Percentiles rank a stretch among this genome's conserved stretches.
Conservation (phyloP, 768 basidiomycete genomes). For the Coprinopsis strossmayeri region DNA sequence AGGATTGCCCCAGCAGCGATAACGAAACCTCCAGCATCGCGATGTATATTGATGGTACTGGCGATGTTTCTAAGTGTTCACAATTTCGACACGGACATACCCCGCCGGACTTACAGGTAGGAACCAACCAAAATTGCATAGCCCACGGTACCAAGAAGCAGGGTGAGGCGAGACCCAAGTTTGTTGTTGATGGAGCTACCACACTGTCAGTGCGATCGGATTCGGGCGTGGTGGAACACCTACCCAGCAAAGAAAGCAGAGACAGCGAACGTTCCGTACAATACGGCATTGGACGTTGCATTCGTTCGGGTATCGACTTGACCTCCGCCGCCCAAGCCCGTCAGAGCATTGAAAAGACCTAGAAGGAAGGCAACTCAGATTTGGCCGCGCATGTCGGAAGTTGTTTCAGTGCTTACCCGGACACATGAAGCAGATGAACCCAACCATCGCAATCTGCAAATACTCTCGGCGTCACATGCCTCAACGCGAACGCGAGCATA, state of each 20-base stretch:
- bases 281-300: slow-evolving; percentile 63
- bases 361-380: slow-evolving; percentile 5
- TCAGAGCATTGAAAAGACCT: slow-evolving; percentile 77
- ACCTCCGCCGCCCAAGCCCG: slow-evolving; percentile 76
- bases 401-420: slow-evolving; percentile 28
- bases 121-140: slow-evolving; percentile 74
- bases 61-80: slow-evolving; percentile 2
- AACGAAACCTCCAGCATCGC: slow-evolving; percentile 52
- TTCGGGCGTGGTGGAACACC: slow-evolving; percentile 12
- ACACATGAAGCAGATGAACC: slow-evolving; percentile 65
- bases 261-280: slow-evolving; percentile 51
- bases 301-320: slow-evolving; percentile 59
- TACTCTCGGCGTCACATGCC: not conserved
- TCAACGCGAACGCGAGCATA: slow-evolving; percentile 2
- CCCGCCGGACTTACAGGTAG: slow-evolving; percentile 47
- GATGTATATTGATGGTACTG: slow-evolving; percentile 68
- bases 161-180: slow-evolving; percentile 68
- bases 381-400: slow-evolving; percentile 7
- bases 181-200: slow-evolving; percentile 74
- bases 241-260: slow-evolving; percentile 54
- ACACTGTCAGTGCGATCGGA: not conserved
- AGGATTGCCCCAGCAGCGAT: slow-evolving; percentile 68
- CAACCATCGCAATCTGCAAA: slow-evolving; percentile 46
- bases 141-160: slow-evolving; percentile 67
- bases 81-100: not conserved